These are phyloP conservation scores for Aspergillus wentii DNA, from an alignment of 495 filamentous ascomycete species.

Conservation along the genomic window DNA sequence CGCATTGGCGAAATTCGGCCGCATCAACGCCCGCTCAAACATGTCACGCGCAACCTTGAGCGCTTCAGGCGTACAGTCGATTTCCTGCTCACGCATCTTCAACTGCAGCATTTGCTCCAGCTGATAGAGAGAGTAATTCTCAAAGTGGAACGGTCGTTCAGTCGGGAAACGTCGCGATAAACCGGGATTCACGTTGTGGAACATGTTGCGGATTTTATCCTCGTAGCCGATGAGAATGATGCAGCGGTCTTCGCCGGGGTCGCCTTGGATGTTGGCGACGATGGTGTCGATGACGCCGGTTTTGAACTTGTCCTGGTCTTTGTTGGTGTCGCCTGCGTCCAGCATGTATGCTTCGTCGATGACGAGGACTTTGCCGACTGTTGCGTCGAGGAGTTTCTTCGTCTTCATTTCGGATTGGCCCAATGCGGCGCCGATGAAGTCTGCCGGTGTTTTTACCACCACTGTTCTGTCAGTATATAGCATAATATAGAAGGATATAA, in stretches of 20 bases:
- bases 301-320: not conserved
- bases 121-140: conserved; percentile 61
- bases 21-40: not conserved
- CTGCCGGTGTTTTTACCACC: conserved; percentile 57
- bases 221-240: conserved; percentile 75
- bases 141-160: conserved; percentile 59
- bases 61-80: conserved; percentile 19
- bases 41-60: not conserved
- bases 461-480: conserved; percentile 20
- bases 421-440: conserved; percentile 56
- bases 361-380: conserved; percentile 60
- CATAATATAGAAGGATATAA: not conserved
- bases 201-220: conserved; percentile 73
- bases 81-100: conserved; percentile 41
- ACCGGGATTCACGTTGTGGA: conserved; percentile 75
- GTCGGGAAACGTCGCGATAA: conserved; percentile 65
- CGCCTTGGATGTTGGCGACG: conserved; percentile 77
- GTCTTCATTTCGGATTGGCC: conserved; percentile 61
- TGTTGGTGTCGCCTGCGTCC: conserved; percentile 31
- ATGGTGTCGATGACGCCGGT: conserved; percentile 43
- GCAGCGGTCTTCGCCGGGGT: conserved; percentile 72
- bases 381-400: conserved; percentile 55
- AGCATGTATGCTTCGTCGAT: conserved; percentile 68
- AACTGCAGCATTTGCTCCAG: conserved; percentile 41
- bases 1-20: not conserved